These are phyloP conservation scores for Wallemia mellicola DNA, from an alignment of 1,284 basidiomycete species.

Conservation along the genomic window DNA sequence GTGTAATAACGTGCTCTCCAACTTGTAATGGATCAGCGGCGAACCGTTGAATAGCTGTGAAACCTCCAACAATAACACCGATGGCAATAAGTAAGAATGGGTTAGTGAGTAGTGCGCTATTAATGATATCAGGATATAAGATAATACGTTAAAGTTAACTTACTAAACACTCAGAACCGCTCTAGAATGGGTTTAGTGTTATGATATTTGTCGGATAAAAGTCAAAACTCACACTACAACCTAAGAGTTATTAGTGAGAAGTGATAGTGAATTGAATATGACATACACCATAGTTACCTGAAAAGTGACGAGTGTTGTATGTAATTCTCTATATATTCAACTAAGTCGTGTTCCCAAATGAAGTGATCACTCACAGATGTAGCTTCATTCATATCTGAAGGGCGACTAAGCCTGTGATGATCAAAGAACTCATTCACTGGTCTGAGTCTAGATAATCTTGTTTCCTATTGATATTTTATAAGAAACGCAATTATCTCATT, in stretches of 20 bases:
- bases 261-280: not conserved
- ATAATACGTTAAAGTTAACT: not conserved
- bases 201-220: no score
- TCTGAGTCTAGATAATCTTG: not conserved
- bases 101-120: constrained; percentile 30
- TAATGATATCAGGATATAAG: not conserved
- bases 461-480: not conserved
- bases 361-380: constrained; percentile 14
- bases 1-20: constrained; percentile 45
- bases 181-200: not conserved
- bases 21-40: constrained; percentile 63
- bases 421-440: constrained; percentile 27
- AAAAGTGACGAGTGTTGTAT: constrained; percentile 39
- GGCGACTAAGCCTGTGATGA: constrained; percentile 48
- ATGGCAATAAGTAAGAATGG: constrained; percentile 51
- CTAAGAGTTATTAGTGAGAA: not conserved
- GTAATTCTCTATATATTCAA: constrained; percentile 56
- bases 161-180: not conserved
- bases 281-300: constrained; percentile 26
- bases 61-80: constrained; percentile 69
- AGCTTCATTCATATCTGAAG: constrained; percentile 27
- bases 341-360: no score
- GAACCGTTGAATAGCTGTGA: constrained; percentile 62
- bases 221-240: not conserved
- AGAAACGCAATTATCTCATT: not conserved